Percentiles rank a stretch among this genome's conserved stretches.
Conservation (phyloP, 2,329 filamentous ascomycete species). For the Helotiales sp. region DNA sequence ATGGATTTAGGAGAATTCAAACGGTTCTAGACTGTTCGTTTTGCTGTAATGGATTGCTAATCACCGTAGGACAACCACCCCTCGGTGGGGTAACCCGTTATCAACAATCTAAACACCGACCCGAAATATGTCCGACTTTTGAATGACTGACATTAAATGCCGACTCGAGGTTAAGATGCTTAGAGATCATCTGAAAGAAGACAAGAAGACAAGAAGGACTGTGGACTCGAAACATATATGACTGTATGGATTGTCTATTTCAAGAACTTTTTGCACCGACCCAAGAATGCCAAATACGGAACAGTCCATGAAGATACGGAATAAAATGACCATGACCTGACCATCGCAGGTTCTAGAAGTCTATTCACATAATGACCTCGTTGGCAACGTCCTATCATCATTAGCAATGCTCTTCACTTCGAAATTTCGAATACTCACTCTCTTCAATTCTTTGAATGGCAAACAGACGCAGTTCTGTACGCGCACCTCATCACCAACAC, state of each 20-base stretch:
- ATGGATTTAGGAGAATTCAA: no score
- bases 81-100: neutral
- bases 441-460: conserved; percentile 97
- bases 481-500: conserved; percentile 87
- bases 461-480: conserved; percentile 98
- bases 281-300: no score
- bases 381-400: conserved; percentile 73
- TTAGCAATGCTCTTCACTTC: conserved; percentile 32
- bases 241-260: conserved; percentile 8
- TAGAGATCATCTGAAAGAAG: no score
- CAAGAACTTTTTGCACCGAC: conserved; percentile 8
- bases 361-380: conserved; percentile 83
- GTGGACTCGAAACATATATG: neutral
- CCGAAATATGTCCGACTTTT: neutral
- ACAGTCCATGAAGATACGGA: no score
- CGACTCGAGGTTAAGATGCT: no score
- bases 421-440: conserved; percentile 57
- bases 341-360: neutral
- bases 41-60: neutral
- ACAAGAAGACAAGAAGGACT: no score
- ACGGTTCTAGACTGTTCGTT: no score
- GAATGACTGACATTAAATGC: neutral
- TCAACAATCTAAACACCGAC: neutral
- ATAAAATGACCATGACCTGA: neutral
- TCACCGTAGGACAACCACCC: neutral